These are phyloP conservation scores for Boletus vinaceobasis DNA, from an alignment of 768 basidiomycete genomes.

Conservation along the genomic window DNA sequence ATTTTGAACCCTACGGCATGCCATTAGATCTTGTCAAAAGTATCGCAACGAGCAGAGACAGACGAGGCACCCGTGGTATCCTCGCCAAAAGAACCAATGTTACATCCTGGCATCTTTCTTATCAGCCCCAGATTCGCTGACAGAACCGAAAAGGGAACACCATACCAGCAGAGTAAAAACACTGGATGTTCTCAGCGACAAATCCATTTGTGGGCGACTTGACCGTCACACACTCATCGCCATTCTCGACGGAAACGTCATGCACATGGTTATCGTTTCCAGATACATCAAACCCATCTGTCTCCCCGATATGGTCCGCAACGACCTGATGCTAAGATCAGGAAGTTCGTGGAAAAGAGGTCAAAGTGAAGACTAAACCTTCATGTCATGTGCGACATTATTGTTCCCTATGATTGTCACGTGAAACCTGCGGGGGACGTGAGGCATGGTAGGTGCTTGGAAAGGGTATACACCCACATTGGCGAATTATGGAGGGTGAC, in stretches of 20 bases:
- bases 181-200: slow-evolving; percentile 10
- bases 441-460: background rate
- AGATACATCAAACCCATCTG: slow-evolving; percentile 15
- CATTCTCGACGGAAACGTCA: slow-evolving; percentile 33
- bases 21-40: background rate
- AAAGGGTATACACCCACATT: slow-evolving; percentile 2
- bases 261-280: slow-evolving; percentile 34
- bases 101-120: slow-evolving; percentile 5
- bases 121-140: background rate
- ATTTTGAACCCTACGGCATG: background rate
- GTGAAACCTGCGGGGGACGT: slow-evolving; percentile 9
- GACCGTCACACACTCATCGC: slow-evolving; percentile 33
- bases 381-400: slow-evolving; percentile 10
- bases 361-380: background rate
- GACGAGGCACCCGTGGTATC: background rate
- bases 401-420: slow-evolving; percentile 4
- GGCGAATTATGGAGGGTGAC: slow-evolving; percentile 14
- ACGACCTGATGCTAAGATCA: background rate
- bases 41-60: background rate
- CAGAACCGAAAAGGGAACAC: background rate
- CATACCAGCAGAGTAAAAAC: slow-evolving; percentile 8
- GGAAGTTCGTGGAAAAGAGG: background rate
- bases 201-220: slow-evolving; percentile 29
- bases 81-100: slow-evolving; percentile 13
- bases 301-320: slow-evolving; percentile 12